Evolutionary conservation across 768 basidiomycete genomes (phyloP).

Genomic region (Trametes coccinea): DNA sequence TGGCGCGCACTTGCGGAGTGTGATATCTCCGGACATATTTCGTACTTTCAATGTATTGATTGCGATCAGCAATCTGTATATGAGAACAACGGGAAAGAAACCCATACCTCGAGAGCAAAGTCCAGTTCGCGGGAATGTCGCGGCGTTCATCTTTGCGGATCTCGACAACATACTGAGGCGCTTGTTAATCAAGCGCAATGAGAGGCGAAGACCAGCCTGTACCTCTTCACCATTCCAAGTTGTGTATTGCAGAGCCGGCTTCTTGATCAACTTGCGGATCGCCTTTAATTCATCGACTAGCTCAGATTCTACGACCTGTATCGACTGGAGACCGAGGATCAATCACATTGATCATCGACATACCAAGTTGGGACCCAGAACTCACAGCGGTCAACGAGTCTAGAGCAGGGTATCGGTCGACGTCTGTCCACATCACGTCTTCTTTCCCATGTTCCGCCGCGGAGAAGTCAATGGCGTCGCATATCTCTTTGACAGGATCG

Average conservation of each 20-base stretch:
- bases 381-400: slow-evolving; percentile 62
- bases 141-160: slow-evolving; percentile 58
- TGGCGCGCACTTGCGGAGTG: slow-evolving; percentile 60
- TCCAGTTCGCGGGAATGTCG: slow-evolving; percentile 56
- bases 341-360: neutral
- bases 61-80: neutral
- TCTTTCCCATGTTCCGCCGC: slow-evolving; percentile 67
- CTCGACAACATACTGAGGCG: slow-evolving; percentile 72
- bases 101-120: slow-evolving; percentile 61
- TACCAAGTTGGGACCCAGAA: neutral
- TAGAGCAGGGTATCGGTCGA: slow-evolving; percentile 53
- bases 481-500: slow-evolving; percentile 51
- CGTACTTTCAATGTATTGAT: slow-evolving; percentile 48
- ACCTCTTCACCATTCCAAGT: slow-evolving; percentile 73
- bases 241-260: slow-evolving; percentile 73
- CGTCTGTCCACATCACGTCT: slow-evolving; percentile 66
- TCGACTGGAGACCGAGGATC: slow-evolving; percentile 44
- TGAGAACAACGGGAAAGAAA: neutral
- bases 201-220: slow-evolving; percentile 11
- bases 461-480: slow-evolving; percentile 58
- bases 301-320: slow-evolving; percentile 68
- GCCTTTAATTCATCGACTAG: slow-evolving; percentile 71
- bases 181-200: neutral
- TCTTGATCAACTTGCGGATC: slow-evolving; percentile 67
- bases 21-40: slow-evolving; percentile 73